Conservation (phyloP, 148 eudicot species). For the Fallopia convolvulus region DNA sequence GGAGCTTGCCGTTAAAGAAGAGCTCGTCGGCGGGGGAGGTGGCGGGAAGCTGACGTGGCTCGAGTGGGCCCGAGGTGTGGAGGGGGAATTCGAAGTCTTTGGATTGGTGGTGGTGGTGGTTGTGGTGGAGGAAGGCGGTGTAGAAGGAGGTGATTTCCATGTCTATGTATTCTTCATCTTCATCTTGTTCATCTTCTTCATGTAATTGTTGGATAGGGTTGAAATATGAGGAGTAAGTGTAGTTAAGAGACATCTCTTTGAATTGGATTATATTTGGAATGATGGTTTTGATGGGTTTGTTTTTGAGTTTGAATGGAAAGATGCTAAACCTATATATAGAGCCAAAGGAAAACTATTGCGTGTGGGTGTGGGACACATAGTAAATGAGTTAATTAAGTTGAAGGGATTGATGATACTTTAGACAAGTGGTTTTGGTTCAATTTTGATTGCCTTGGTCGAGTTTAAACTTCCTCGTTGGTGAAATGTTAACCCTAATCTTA, state of each 20-base stretch:
- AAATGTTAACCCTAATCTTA: too few species aligned
- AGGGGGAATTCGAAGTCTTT: conserved; percentile 6
- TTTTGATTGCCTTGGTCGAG: too few species aligned
- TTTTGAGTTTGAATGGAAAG: too few species aligned
- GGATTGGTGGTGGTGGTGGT: not conserved
- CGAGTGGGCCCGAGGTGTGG: not conserved
- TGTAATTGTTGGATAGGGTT: not conserved
- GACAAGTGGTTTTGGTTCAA: too few species aligned
- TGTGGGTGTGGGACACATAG: not conserved
- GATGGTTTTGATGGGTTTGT: not conserved
- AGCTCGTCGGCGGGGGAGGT: conserved; percentile 76
- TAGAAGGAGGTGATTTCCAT: conserved; percentile 54
- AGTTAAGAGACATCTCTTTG: not conserved
- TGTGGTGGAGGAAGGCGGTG: conserved; percentile 21
- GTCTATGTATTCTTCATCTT: conserved; percentile 64
- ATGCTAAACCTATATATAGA: too few species aligned
- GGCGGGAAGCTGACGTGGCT: conserved; percentile 14
- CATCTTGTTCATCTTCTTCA: conserved; percentile 20
- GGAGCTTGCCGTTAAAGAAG: conserved; percentile 63
- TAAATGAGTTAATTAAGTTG: not conserved
- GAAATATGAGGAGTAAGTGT: not conserved
- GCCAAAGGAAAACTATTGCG: not conserved
- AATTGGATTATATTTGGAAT: not conserved
- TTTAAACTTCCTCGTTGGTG: too few species aligned
- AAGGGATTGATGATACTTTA: too few species aligned